Evolutionary conservation across 2,329 filamentous ascomycete genomes (phyloP).

Genomic region (Magnaporthiopsis incrustans): DNA sequence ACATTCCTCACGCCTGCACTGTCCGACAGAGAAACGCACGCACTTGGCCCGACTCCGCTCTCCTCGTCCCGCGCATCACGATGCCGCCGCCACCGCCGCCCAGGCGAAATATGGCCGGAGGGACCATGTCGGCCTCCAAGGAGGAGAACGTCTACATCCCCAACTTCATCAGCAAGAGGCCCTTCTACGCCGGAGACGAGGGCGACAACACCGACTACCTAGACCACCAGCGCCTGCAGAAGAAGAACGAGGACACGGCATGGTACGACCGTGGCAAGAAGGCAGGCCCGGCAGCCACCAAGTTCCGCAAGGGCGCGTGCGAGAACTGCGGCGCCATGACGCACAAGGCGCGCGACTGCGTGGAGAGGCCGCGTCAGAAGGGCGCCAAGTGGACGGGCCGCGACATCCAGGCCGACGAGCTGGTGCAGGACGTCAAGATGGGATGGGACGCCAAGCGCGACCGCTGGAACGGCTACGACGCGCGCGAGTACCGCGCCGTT

Average conservation of each 20-base stretch:
- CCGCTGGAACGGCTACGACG: slow-evolving; percentile 96
- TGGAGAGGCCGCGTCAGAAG: slow-evolving; percentile 78
- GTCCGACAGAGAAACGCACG: not conserved
- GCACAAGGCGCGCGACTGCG: slow-evolving; percentile 89
- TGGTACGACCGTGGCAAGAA: slow-evolving; percentile 93
- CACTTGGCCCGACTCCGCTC: too few relatives aligned
- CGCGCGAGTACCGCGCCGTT: slow-evolving; percentile 76
- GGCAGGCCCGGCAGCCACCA: slow-evolving; percentile 79
- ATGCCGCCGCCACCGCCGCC: slow-evolving; percentile 7
- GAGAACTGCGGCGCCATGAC: slow-evolving; percentile 98
- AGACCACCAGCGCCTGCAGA: slow-evolving; percentile 86
- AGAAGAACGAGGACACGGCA: slow-evolving; percentile 66
- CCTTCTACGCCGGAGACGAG: slow-evolving; percentile 84
- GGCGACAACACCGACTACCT: slow-evolving; percentile 73
- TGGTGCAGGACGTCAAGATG: slow-evolving; percentile 74
- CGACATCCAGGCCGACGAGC: slow-evolving; percentile 89
- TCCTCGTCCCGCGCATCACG: too few relatives aligned
- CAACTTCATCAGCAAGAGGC: slow-evolving; percentile 94
- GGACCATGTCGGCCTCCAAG: slow-evolving; percentile 35
- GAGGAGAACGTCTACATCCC: slow-evolving; percentile 99
- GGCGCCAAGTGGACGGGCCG: slow-evolving; percentile 88
- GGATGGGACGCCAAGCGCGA: slow-evolving; percentile 98
- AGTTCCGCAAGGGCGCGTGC: slow-evolving; percentile 95
- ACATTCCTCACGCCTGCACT: too few relatives aligned
- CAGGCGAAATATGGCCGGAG: slow-evolving; percentile 1